Percentiles rank a stretch among this genome's conserved stretches.
Conservation (phyloP, 169 alveolate genomes). For the Theileria equi region DNA sequence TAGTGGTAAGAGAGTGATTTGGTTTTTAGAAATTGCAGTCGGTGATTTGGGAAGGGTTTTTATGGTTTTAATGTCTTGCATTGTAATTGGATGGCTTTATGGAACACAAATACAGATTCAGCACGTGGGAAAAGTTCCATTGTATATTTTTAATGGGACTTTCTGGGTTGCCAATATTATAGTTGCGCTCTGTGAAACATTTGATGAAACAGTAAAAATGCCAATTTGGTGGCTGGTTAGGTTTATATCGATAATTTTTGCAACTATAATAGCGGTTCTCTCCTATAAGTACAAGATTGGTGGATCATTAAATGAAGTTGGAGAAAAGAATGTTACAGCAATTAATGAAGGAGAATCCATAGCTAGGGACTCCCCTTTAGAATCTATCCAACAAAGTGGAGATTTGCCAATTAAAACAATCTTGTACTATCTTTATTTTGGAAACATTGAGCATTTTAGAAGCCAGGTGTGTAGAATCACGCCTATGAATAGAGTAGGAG, state of each 20-base stretch:
- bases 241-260: conserved; percentile 22
- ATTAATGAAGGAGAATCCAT: background rate
- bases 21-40: conserved; percentile 72
- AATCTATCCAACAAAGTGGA: background rate
- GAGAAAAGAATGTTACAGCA: background rate
- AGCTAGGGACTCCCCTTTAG: background rate
- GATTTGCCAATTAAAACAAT: background rate
- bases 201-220: conserved; percentile 35
- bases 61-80: conserved; percentile 59
- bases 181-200: conserved; percentile 45
- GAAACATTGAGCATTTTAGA: conserved; percentile 67
- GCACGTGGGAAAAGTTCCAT: conserved; percentile 23
- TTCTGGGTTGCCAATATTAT: conserved; percentile 43
- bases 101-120: conserved; percentile 35
- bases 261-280: conserved; percentile 7
- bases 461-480: conserved; percentile 59
- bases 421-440: conserved; percentile 60
- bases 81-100: conserved; percentile 61
- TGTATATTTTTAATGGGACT: conserved; percentile 38
- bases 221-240: conserved; percentile 50
- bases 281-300: conserved; percentile 7
- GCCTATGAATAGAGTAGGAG: conserved; percentile 58
- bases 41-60: conserved; percentile 73
- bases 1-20: conserved; percentile 59
- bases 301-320: background rate